These are phyloP conservation scores for Ascoidea rubescens DNA, from an alignment of 805 yeast genomes.

Conservation along the genomic window DNA sequence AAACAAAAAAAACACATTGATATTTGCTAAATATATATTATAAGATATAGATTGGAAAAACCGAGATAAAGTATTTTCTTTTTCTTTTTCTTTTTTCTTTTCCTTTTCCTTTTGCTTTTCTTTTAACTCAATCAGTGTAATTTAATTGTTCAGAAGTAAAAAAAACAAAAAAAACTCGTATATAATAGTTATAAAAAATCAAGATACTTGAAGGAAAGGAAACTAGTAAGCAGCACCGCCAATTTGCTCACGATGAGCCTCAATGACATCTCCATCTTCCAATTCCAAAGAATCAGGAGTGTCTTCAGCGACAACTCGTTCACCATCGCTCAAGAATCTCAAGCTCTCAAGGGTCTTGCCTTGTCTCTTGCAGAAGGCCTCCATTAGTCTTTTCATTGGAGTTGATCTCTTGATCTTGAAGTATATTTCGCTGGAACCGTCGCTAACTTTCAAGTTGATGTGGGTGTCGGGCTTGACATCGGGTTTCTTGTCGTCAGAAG, in stretches of 20 bases:
- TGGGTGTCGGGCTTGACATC: conserved; percentile 62
- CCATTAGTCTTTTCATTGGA: conserved; percentile 88
- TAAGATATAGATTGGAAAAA: too few relatives aligned
- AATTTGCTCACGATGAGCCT: conserved; percentile 92
- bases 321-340: conserved; percentile 88
- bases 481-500: conserved; percentile 23
- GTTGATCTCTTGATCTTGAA: conserved; percentile 92
- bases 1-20: too few relatives aligned
- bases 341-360: conserved; percentile 75
- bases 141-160: too few relatives aligned
- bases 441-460: conserved; percentile 87
- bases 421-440: conserved; percentile 85
- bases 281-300: conserved; percentile 90
- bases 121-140: too few relatives aligned
- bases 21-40: too few relatives aligned
- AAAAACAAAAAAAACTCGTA: too few relatives aligned
- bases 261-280: conserved; percentile 93
- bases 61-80: too few relatives aligned
- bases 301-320: conserved; percentile 72
- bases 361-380: conserved; percentile 95
- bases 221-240: conserved; percentile 28
- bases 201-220: too few relatives aligned
- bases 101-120: too few relatives aligned
- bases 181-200: too few relatives aligned
- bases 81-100: too few relatives aligned